Base-by-base conservation (phyloP, 2,329 filamentous ascomycete genomes). In the Colletotrichum lupini region DNA sequence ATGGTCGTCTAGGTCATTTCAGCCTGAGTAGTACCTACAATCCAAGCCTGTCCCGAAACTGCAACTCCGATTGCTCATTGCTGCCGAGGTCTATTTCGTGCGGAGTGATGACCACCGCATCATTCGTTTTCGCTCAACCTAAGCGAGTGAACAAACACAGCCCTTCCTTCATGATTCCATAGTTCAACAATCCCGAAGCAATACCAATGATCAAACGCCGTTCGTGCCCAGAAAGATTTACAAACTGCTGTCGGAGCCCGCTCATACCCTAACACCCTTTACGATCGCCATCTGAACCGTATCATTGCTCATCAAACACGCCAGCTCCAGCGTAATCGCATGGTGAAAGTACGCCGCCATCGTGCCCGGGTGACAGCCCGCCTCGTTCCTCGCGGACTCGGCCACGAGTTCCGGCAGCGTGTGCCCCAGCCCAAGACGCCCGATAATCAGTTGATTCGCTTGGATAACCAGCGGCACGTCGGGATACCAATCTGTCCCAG, bases 311-410 rank as follows among this genome's bases (percentile, higher is more conserved):
- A 73, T 73, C 28, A 73, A 24, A 26, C 70, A 73, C 4, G 70
- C 70, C 70, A 73, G 67, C 49, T 73, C 70, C 22, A 73, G 49
- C 46, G 70, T 73, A 2, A 73, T 70, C 0, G 70, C 70, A 28
- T 70, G 70, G 46, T 73, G 70, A 46, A 73, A 73, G 67, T 73
- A 73, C 22, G 70, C 70, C 35, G 70, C 70, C 70, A 73, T 73
- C 59, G 70, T 70, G 7, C 70, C 70, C 2, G 67, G 70, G 12
- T 26, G 56, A n/a, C 70, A 73, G 6, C 70, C 70, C 4, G 66
- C 67, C 35, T 73, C 70, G 60, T 73, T 70, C 35, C 35, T 57
- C n/a, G 70, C 70, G 28, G 70, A 57, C 46, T 73, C 70, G 11
- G 24, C 70, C 22, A 73, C 55, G 26, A 73, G 70, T 35, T 73